Evolutionary conservation across 306 rosid species (phyloP), one percentile per base, ranked within the genome.

Genomic region (Pyrus bretschneideri): DNA sequence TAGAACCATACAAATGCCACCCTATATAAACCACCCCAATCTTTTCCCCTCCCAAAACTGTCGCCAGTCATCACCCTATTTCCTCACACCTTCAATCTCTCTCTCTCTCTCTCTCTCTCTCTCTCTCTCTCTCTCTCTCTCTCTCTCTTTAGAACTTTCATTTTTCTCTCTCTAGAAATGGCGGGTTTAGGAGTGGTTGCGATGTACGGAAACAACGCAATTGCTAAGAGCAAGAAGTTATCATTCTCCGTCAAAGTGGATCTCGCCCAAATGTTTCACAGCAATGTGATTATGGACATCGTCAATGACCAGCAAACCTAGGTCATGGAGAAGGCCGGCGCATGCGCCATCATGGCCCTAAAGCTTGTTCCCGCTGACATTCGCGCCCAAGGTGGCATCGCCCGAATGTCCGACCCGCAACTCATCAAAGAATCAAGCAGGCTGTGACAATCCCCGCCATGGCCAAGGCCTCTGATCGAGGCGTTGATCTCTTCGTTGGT

Each of bases 211-310:
- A 92, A 90, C 76, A 96, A 91, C 9, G 90, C 96, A 4, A 77
- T 93, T 31, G 63, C 88, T 0, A 92, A 90, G 77, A 84, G 89
- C 21, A 93, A 85, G 75, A 82, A 88, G 58, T 87, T 92, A 0
- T 90, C 96, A 0, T 93, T 93, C 87, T 89, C 96, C 1, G 91
- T 93, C 17, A 93, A 93, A 55, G 97, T 93, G 14, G 96, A 96
- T 49, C 87, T 93, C 3, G 96, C 97, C 46, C 97, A 93, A 77
- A 93, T 93, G 96, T 96, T 93, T 59, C 89, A 92, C 1, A 96
- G 92, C 61, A 93, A 93, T 40, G 97, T 93, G 13, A 93, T 93
- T 19, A 93, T 93, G 96, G 96, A 93, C 84, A 91, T 89, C 27
- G 93, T 93, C 1, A 90, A 93, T 87, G 92, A 93, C 18, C 91